A percentile compares a stretch with the other conserved stretches of the same genome.
These are phyloP conservation scores for Wickerhamomyces subpelliculosus DNA, from an alignment of 805 yeast species.

Conservation along the genomic window DNA sequence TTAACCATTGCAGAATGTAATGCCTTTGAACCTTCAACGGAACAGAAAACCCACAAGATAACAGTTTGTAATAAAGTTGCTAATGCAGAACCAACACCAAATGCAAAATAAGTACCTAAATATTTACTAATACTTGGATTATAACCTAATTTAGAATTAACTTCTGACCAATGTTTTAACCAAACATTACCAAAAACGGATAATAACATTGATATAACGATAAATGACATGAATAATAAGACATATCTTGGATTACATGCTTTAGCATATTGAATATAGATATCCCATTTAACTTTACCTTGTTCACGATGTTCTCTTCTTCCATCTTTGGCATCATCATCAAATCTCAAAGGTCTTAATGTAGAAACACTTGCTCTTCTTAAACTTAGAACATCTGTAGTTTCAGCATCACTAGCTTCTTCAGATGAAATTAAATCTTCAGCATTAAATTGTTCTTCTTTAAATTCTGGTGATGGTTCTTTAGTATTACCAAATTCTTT, in stretches of 20 bases:
- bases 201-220: constrained; percentile 51
- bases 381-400: constrained; percentile 33
- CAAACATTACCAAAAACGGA: constrained; percentile 75
- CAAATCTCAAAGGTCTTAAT: constrained; percentile 30
- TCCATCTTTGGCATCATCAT: constrained; percentile 19
- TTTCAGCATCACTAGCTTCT: constrained; percentile 17
- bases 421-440: constrained; percentile 23
- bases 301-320: constrained; percentile 78
- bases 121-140: constrained; percentile 73
- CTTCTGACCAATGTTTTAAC: constrained; percentile 97
- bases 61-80: constrained; percentile 59
- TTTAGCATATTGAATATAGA: constrained; percentile 74
- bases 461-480: constrained; percentile 11
- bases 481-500: constrained; percentile 53
- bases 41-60: constrained; percentile 71
- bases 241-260: constrained; percentile 79
- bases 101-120: constrained; percentile 63
- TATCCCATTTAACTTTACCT: constrained; percentile 87
- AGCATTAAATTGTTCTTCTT: constrained; percentile 20
- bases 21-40: constrained; percentile 72
- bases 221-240: constrained; percentile 43
- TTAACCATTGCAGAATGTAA: constrained; percentile 73
- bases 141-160: constrained; percentile 57
- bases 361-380: constrained; percentile 62
- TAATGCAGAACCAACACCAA: constrained; percentile 65